Evolutionary conservation across 176 grass and related monocot species (phyloP).

Genomic region (Oryza nivara): DNA sequence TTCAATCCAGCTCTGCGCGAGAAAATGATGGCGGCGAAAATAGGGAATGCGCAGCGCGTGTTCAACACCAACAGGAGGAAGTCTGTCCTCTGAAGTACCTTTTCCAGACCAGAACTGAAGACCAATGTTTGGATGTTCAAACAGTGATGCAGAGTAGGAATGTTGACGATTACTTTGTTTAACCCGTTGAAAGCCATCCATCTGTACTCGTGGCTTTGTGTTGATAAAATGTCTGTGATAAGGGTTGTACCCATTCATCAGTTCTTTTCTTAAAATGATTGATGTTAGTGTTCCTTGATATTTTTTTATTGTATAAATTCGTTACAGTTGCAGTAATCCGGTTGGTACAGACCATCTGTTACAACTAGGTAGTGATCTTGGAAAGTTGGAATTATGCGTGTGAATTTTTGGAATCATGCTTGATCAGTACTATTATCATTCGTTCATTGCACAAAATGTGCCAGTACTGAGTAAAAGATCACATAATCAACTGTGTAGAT

Average conservation of each 20-base stretch:
- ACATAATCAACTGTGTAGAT: neutral
- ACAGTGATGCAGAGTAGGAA: constrained; percentile 4
- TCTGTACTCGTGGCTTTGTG: constrained; percentile 3
- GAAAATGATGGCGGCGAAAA: constrained; percentile 36
- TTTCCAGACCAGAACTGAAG: constrained; percentile 5
- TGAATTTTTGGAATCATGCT: neutral
- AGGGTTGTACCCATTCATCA: neutral
- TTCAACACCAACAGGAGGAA: constrained; percentile 60
- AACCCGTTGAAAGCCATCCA: constrained; percentile 31
- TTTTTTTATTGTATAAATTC: neutral
- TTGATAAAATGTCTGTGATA: constrained; percentile 27
- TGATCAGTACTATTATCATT: neutral
- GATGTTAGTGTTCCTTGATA: neutral
- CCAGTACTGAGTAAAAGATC: neutral
- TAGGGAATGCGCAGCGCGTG: constrained; percentile 47
- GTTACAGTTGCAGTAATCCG: neutral
- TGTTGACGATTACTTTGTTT: neutral
- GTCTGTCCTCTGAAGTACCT: constrained; percentile 54
- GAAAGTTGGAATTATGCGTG: neutral
- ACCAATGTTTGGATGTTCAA: constrained; percentile 43
- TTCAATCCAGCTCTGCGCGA: constrained; percentile 44
- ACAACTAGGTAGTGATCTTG: neutral
- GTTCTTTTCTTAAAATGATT: neutral
- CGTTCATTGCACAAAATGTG: neutral
- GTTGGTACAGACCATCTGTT: neutral